These are phyloP conservation scores for Serendipita vermifera DNA, from an alignment of 768 basidiomycete species.

Conservation along the genomic window DNA sequence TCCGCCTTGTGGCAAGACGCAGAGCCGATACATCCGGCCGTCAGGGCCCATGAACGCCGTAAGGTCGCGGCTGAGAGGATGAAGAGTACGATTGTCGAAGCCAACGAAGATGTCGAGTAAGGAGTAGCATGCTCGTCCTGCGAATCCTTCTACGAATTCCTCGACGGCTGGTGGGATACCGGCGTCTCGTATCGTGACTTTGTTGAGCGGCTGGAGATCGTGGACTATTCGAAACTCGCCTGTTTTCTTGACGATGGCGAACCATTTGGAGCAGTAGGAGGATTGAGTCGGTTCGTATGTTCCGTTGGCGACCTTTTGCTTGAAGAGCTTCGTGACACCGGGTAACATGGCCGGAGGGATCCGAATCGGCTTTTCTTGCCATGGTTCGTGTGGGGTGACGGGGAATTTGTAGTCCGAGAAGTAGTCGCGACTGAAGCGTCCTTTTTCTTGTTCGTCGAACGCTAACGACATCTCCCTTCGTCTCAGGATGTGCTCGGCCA, in stretches of 20 bases:
- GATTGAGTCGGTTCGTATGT: constrained; percentile 30
- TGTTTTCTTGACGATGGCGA: constrained; percentile 17
- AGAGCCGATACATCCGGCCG: constrained; percentile 22
- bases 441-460: constrained; percentile 1
- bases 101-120: constrained; percentile 21
- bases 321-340: constrained; percentile 24
- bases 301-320: constrained; percentile 27
- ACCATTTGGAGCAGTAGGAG: constrained; percentile 30
- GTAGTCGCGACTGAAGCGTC: constrained; percentile 16
- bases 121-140: constrained; percentile 23
- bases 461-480: not conserved
- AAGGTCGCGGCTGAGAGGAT: constrained; percentile 24
- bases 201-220: constrained; percentile 28
- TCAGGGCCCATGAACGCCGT: constrained; percentile 32
- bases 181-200: constrained; percentile 19
- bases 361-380: constrained; percentile 24
- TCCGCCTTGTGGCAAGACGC: constrained; percentile 29
- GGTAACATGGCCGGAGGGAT: constrained; percentile 24
- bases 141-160: constrained; percentile 25
- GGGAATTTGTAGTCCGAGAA: constrained; percentile 26
- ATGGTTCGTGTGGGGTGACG: constrained; percentile 27
- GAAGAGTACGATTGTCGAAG: constrained; percentile 25
- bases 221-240: constrained; percentile 28
- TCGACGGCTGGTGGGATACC: constrained; percentile 26
- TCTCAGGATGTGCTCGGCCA: not conserved